Base-by-base conservation (phyloP, 768 basidiomycete genomes). In the Calocera cornea region DNA sequence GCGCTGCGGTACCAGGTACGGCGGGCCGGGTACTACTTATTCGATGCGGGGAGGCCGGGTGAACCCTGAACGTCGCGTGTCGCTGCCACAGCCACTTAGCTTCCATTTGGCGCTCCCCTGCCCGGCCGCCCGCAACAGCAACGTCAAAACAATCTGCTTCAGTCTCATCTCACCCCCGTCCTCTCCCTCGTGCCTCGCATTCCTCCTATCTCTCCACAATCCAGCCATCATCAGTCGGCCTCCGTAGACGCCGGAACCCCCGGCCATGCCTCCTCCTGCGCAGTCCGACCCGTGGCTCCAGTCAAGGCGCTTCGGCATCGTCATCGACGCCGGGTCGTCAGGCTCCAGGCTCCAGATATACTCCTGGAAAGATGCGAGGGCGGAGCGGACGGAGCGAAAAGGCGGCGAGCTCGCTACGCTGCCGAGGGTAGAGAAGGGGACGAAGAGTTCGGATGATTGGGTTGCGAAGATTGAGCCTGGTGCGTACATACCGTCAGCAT, bases 301-400 rank as follows among this genome's bases (percentile, higher is more conserved):
- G 68, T 86, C 85, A 66, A 86, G 92, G 71, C 86, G 87, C 72
- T 95, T 92, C 77, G 93, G 92, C 68, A 84, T 98, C 68, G 94
- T 98, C 70, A 92, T 99, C 77, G 97, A 99, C 80, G 97, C 97
- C 74, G 97, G 97, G 69, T 97, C 94, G 75, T 97, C 94, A 27
- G 97, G 97, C 33, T 97, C 95, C 2, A 81, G 97, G 66, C 80
- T 97, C 38, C 95, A 97, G 76, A 92, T 98, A 72, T 98, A 99
- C 79, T 93, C 91, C 76, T 99, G 95, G 97, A 84, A 84, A 70
- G 88, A 97, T 75, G 88, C 95, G 24, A 81, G 84, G 67, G 75
- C 81, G 8, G 80, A 86, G 49, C 80, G 82, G 19, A 80, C 83
- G 67, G 80, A 84, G 68, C 80, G 82, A 64, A 80, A 80, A 67